Base-by-base conservation (phyloP, 495 filamentous ascomycete genomes). In the Neurospora sp. region DNA sequence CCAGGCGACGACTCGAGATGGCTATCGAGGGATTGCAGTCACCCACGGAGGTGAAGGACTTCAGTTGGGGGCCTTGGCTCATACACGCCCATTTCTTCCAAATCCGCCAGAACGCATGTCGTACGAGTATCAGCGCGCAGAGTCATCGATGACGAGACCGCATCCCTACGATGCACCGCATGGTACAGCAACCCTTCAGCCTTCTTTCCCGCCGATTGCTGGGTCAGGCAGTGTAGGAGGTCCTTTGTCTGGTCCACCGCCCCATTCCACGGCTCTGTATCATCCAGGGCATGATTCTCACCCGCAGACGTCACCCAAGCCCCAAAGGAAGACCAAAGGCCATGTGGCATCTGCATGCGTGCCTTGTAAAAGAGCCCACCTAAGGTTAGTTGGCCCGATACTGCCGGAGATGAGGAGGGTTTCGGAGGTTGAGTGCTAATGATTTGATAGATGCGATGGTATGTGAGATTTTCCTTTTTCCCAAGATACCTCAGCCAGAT, bases 331-430 rank as follows among this genome's bases (percentile, higher is more conserved):
- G 76, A 91, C 94, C 9, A 99, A 98, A 79, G 93, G 93, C 14
- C 96, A 99, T 84, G 96, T 99, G 68, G 93, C 95, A 42, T 97
- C 94, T 41, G 96, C 96, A 20, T 99, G 96, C 80, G 92, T 98
- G 72, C 96, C 97, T 78, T 99, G 96, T 85, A 98, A 98, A 81
- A 94, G 91, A 82, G 97, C 96, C 73, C 96, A 99, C 87, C 84
- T 99, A 73, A 83, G 87, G 86, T 88, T 82, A 75, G 82, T 80
- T 40, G 69, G 71, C 72, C 61, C 53, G 48, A 70, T 72, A 40
- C 9, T 53, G 44, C 40, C 27, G 27, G 27, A 65, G 53, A 65
- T 31, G 48, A 18, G 6, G 12, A 37, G 14, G 27, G 27, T 18
- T 31, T 35, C 27, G 53, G 53, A 37, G 53, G 53, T 65, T 35